Conservation (phyloP, 441 rosid genomes). For the Erodium moschatum region DNA sequence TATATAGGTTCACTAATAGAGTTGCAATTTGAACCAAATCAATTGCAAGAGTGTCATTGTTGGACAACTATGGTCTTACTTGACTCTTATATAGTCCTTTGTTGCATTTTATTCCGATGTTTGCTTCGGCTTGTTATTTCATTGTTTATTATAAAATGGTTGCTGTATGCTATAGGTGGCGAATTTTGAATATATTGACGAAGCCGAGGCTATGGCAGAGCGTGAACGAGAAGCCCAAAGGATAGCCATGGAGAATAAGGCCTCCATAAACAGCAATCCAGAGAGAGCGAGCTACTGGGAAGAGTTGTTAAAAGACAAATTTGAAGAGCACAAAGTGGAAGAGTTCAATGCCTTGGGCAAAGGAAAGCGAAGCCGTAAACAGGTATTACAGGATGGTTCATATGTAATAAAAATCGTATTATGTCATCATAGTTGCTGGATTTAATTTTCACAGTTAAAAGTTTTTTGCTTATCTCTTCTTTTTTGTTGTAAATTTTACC, state of each 20-base stretch:
- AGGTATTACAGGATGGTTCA: constrained; percentile 35
- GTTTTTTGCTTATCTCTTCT: neutral
- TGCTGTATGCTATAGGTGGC: constrained; percentile 59
- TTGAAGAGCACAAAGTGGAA: constrained; percentile 72
- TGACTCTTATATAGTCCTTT: neutral
- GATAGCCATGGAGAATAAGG: constrained; percentile 47
- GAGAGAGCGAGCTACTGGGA: constrained; percentile 86
- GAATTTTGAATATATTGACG: constrained; percentile 87
- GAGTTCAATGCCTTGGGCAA: constrained; percentile 82
- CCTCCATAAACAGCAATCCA: constrained; percentile 34
- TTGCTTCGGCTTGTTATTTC: neutral
- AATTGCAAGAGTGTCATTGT: too few species aligned
- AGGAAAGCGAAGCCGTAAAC: constrained; percentile 92
- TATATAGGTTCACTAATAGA: constrained; percentile 26
- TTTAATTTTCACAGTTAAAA: neutral
- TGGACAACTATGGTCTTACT: too few species aligned
- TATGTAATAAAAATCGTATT: neutral
- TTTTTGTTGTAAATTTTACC: neutral
- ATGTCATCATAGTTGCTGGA: neutral
- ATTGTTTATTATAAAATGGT: neutral
- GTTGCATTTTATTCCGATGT: neutral
- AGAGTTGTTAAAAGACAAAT: constrained; percentile 71
- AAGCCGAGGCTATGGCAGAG: constrained; percentile 61
- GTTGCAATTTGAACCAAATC: too few species aligned
- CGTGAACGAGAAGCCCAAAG: constrained; percentile 44